These are phyloP conservation scores for Cadophora luteo-olivacea DNA, from an alignment of 2,329 filamentous ascomycete genomes.

Conservation along the genomic window DNA sequence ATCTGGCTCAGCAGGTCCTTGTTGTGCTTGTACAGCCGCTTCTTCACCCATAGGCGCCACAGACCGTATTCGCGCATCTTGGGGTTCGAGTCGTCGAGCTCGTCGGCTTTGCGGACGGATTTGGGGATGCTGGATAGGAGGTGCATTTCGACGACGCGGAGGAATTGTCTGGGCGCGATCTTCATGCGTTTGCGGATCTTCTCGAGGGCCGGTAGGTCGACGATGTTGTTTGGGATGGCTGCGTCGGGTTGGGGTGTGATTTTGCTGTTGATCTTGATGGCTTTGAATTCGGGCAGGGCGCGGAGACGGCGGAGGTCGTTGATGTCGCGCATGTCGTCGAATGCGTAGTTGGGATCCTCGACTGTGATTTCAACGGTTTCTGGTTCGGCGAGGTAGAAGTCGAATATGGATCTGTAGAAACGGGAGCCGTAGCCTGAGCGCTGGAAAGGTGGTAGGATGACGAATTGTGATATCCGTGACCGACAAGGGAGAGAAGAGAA, in stretches of 20 bases:
- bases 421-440: constrained; percentile 69
- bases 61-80: constrained; percentile 70
- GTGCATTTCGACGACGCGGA: constrained; percentile 77
- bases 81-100: constrained; percentile 48
- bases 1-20: constrained; percentile 73
- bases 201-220: constrained; percentile 63
- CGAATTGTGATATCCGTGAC: constrained; percentile 88
- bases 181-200: constrained; percentile 67
- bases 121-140: constrained; percentile 65
- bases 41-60: constrained; percentile 79
- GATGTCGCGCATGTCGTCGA: constrained; percentile 80
- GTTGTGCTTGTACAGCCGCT: constrained; percentile 78
- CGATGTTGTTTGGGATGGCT: constrained; percentile 57
- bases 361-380: constrained; percentile 86
- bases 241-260: constrained; percentile 57
- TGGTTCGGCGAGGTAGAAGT: constrained; percentile 67
- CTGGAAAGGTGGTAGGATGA: constrained; percentile 89
- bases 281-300: constrained; percentile 61
- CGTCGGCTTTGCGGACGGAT: constrained; percentile 59
- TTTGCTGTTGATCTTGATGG: constrained; percentile 60
- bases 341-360: constrained; percentile 90
- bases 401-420: constrained; percentile 83
- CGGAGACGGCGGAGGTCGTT: constrained; percentile 74
- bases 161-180: constrained; percentile 79
- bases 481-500: constrained; percentile 73